Evolutionary conservation across 306 rosid species (phyloP), one percentile per base, ranked within the genome.

Genomic region (Fragaria ananassa): DNA sequence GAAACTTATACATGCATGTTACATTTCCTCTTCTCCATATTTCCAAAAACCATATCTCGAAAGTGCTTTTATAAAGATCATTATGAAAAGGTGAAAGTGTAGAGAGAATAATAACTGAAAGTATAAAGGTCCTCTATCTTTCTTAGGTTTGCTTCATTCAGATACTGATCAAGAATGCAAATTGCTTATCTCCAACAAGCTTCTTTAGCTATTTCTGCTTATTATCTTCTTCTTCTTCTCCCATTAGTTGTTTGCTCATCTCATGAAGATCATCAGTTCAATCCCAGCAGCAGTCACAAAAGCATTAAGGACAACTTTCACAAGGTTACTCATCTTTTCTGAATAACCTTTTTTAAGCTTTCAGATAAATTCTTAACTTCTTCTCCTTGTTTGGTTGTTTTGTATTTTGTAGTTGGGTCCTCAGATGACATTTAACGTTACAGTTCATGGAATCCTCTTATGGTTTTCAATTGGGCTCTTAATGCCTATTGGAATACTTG

Each of bases 401-500:
- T 34, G 25, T 34, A 27, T 34, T 31, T 74, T 66, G 82, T 87
- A 92, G 98, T 64, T 83, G 69, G 92, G 90, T 80, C 77, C 84
- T 76, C 87, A 76, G 75, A 86, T 84, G 81, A 77, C 78, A 79
- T 80, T 81, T 34, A 96, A 90, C 74, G 88, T 95, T 46, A 74
- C 85, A 81, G 11, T 92, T 72, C 98, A 92, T 86, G 98, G 96
- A 71, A 34, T 92, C 49, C 93, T 95, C 54, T 78, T 88, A n/a
- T 95, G 98, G 98, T 83, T 83, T 80, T 95, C 98, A 68, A 76
- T 91, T 61, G 97, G 98, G 41, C 80, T 95, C 51, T 77, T 95
- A 23, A 79, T 95, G 93, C 98, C 98, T 75, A 58, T 81, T 74
- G 98, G 97, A 18, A 90, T 95, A 81, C 92, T 95, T 51, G 60